Evolutionary conservation across 2,329 filamentous ascomycete genomes (phyloP).

Genomic region (Ophiostoma ulmi): DNA sequence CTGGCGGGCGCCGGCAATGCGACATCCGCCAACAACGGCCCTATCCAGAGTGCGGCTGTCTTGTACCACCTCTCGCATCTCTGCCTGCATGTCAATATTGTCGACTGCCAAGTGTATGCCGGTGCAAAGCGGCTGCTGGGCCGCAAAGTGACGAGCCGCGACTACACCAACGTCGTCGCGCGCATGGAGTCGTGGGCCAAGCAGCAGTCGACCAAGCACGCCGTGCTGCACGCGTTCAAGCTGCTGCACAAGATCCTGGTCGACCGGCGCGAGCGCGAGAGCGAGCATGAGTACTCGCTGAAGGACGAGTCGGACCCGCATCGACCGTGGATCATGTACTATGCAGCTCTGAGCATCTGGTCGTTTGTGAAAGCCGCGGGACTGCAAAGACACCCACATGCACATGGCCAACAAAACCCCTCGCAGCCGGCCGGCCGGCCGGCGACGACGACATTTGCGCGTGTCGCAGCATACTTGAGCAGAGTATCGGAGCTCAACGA

Average conservation of each 20-base stretch:
- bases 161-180: constrained; percentile 66
- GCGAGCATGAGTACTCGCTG: constrained; percentile 57
- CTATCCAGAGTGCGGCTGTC: constrained; percentile 73
- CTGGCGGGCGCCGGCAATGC: constrained; percentile 36
- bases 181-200: constrained; percentile 78
- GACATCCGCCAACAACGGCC: constrained; percentile 40
- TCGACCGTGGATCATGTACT: constrained; percentile 86
- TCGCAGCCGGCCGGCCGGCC: not conserved
- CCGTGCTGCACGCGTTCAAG: constrained; percentile 76
- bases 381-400: not conserved
- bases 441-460: constrained; percentile 20
- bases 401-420: not conserved
- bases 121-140: constrained; percentile 72
- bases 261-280: constrained; percentile 33
- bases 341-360: constrained; percentile 80
- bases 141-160: constrained; percentile 64
- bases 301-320: constrained; percentile 77
- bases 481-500: constrained; percentile 68
- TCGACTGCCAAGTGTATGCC: constrained; percentile 85
- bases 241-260: constrained; percentile 74
- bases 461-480: constrained; percentile 44
- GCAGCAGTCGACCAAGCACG: constrained; percentile 68
- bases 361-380: constrained; percentile 77
- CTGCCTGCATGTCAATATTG: constrained; percentile 80
- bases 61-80: constrained; percentile 85